phyloP scores from a whole-genome alignment of 768 basidiomycete species.

The Ramaria sp. region DNA sequence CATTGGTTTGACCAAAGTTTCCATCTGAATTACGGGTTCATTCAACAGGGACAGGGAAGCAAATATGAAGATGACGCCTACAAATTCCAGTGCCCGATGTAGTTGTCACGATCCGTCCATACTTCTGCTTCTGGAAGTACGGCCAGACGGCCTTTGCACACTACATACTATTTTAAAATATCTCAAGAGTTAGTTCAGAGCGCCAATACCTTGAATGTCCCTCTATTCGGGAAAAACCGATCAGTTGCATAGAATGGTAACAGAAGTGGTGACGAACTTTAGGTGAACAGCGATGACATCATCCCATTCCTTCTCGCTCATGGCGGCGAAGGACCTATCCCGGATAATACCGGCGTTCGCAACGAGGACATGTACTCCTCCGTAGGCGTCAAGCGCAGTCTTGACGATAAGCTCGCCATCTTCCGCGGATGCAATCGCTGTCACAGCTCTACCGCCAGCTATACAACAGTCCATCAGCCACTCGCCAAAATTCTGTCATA shows the following conservation, averaged over 20 bases:
- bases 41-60: neutral
- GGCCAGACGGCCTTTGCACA: constrained; percentile 95
- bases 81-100: constrained; percentile 88
- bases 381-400: constrained; percentile 77
- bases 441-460: constrained; percentile 85
- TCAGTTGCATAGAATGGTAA: neutral
- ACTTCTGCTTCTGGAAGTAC: constrained; percentile 92
- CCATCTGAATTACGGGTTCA: constrained; percentile 45
- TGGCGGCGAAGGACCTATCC: constrained; percentile 84
- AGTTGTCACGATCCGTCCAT: constrained; percentile 92
- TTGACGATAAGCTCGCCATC: constrained; percentile 88
- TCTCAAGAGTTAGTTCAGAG: neutral
- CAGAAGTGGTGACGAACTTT: constrained; percentile 23
- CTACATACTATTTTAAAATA: constrained; percentile 25
- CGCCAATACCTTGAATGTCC: constrained; percentile 66
- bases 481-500: neutral
- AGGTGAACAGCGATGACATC: constrained; percentile 82
- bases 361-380: constrained; percentile 75
- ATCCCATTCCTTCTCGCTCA: constrained; percentile 94
- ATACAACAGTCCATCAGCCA: constrained; percentile 6
- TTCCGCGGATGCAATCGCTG: constrained; percentile 81
- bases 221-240: constrained; percentile 27
- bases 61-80: constrained; percentile 28
- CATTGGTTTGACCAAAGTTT: constrained; percentile 92
- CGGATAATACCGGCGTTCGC: constrained; percentile 92